Base-by-base conservation (phyloP, 2,329 filamentous ascomycete species). In the Ceratocystis ficicola region DNA sequence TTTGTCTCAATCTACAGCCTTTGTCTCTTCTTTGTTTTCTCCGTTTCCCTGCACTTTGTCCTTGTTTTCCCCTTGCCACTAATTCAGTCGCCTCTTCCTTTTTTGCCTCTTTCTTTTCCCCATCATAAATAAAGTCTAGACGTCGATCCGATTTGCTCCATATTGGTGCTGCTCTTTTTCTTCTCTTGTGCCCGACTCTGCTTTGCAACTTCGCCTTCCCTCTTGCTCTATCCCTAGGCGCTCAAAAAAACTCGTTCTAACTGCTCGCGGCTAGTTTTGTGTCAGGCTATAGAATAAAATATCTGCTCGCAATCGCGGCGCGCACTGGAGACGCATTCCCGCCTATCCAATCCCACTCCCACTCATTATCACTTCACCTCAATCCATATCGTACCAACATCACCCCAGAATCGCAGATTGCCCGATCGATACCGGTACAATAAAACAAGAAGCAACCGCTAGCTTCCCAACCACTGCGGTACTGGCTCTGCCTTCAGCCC, bases 21-120 rank as follows among this genome's bases (percentile, higher is more conserved):
- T 59, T 63, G 44, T 63, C 22, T 36, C 25, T 50, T 36, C 17
- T 17, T 63, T 63, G 28, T 63, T 41, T 60, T 65, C 50, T 65
- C 52, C 4, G 15, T 60, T 41, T 60, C 28, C 20, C 55, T 59
- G 28, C 55, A 59, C 25, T 59, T 36, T 20, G 55, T 28, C 28
- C 28, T 36, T 59, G 55, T 48, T 65, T 60, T 65, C 50, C 22
- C 48, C 30, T 60, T 25, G 52, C 55, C 52, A 63, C 61, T 50
- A 46, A 41, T 17, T 48, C 25, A 30, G 36, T 48, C 44, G 17
- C 46, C 44, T 63, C 61, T 30, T 63, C 61, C 44, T 46, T 48
- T 44, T 32, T 36, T 44, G 44, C 44, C 41, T 32, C 8, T 25
- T 25, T 62, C 25, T 46, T 30, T 15, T 20, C 44, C 22, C 22